Evolutionary conservation across 495 filamentous ascomycete genomes (phyloP), one percentile per base, ranked within the genome.

Genomic region (Neurospora pannonica): DNA sequence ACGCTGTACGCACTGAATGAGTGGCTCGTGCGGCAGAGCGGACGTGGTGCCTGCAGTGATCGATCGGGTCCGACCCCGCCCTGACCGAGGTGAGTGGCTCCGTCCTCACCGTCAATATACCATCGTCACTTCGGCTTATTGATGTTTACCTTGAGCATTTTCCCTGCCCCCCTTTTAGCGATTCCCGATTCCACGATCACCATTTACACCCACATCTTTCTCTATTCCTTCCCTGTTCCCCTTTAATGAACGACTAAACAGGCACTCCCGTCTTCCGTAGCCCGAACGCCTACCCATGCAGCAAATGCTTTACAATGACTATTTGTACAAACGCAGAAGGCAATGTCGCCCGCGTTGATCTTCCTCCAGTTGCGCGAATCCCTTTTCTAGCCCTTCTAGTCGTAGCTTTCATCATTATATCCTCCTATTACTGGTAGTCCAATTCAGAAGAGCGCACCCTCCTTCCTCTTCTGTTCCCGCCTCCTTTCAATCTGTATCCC

Each of bases 401-500:
- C 15, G 24, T 54, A 5, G 7, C n/a, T 28, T 4, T 15, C 46
- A 24, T 28, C 10, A 19, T 40, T 28, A 70, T 17, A 39, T 43
- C 36, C 24, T n/a, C 42, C 11, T 4, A 6, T 21, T 6, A 39
- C 74, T 3, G 17, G 39, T 17, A 7, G 39, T 17, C 15, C 42
- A 75, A 31, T 71, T 72, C 37, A 74, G 8, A 74, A 67, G 11
- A 40, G 34, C 24, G 39, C 38, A 7, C 73, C 75, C 11, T 70
- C 38, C 28, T 76, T 77, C 73, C 79, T 83, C 76, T 84, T 88
- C 48, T 85, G 86, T 71, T 83, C 83, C 74, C 86, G 87, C 43
- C 84, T 82, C 78, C 87, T 87, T 7, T 86, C 82, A 21, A 83
- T 84, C 88, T 90, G 74, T 69, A 28, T 40, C 28, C 24, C 72